These are phyloP conservation scores for Arabis hirsuta DNA, from an alignment of 345 rosid species.

Conservation along the genomic window DNA sequence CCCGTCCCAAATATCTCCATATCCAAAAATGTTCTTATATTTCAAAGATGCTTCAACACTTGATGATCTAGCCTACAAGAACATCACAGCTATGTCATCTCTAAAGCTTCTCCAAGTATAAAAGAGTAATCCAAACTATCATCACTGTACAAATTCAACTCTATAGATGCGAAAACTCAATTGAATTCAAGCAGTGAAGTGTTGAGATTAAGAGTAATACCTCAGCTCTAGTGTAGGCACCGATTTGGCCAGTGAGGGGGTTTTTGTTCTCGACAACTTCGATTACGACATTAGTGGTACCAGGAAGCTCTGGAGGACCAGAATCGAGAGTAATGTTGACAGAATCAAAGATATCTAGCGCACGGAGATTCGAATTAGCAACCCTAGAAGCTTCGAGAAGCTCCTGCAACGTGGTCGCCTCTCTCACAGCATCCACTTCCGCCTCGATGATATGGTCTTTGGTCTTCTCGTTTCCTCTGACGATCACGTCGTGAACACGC, in stretches of 20 bases:
- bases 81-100: constrained; percentile 24
- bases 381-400: constrained; percentile 63
- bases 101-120: neutral
- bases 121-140: constrained; percentile 10
- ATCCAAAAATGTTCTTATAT: constrained; percentile 83
- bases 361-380: constrained; percentile 66
- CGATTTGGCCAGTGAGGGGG: constrained; percentile 70
- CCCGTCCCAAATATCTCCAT: constrained; percentile 94
- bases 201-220: constrained; percentile 42
- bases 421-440: constrained; percentile 60
- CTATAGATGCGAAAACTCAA: neutral
- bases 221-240: constrained; percentile 75
- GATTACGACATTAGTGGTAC: constrained; percentile 74
- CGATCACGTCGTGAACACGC: constrained; percentile 84
- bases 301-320: constrained; percentile 91
- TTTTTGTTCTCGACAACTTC: constrained; percentile 67
- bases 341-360: constrained; percentile 79
- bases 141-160: neutral
- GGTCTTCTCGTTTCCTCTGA: constrained; percentile 81
- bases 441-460: constrained; percentile 77
- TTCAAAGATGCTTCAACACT: constrained; percentile 80
- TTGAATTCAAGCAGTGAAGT: neutral
- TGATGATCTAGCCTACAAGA: constrained; percentile 78
- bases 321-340: constrained; percentile 80
- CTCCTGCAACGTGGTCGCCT: constrained; percentile 73